A percentile compares a stretch with the other conserved stretches of the same genome.
Evolutionary conservation across 768 basidiomycete genomes (phyloP).

Genomic region (Thelephora aurantiotincta): DNA sequence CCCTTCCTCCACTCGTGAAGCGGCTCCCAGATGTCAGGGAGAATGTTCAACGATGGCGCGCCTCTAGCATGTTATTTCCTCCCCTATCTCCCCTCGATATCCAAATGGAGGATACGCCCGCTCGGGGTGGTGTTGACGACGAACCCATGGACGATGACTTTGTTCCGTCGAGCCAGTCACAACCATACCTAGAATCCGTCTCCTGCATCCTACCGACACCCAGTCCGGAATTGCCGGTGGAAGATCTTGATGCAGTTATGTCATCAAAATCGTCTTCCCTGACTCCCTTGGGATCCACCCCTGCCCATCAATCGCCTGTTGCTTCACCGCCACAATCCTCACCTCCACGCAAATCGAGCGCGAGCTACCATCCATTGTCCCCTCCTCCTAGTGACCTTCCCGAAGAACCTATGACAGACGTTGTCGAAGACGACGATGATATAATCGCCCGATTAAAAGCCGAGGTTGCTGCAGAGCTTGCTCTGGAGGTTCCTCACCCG

Average conservation of each 20-base stretch:
- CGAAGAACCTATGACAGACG: background rate
- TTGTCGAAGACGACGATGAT: background rate
- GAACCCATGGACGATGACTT: slow-evolving; percentile 1
- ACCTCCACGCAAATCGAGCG: background rate
- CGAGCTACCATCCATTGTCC: background rate
- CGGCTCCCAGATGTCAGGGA: slow-evolving; percentile 18
- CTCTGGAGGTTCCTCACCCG: background rate
- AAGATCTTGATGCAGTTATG: background rate
- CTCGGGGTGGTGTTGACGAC: slow-evolving; percentile 5
- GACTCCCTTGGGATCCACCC: background rate
- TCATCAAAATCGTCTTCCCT: too few species aligned
- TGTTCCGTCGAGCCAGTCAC: too few species aligned
- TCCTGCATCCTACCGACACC: background rate
- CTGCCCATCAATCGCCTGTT: background rate
- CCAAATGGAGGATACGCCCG: background rate
- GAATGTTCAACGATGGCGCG: slow-evolving; percentile 27
- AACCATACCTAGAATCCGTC: too few species aligned
- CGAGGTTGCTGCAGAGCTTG: background rate
- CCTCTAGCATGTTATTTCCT: slow-evolving; percentile 9
- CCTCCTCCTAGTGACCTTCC: background rate
- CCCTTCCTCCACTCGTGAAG: slow-evolving; percentile 14
- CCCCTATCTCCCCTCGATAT: background rate
- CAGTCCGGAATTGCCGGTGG: background rate
- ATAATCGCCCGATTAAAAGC: background rate
- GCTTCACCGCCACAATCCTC: background rate